Base-by-base conservation (phyloP, 441 rosid genomes). In the Erodium moschatum region DNA sequence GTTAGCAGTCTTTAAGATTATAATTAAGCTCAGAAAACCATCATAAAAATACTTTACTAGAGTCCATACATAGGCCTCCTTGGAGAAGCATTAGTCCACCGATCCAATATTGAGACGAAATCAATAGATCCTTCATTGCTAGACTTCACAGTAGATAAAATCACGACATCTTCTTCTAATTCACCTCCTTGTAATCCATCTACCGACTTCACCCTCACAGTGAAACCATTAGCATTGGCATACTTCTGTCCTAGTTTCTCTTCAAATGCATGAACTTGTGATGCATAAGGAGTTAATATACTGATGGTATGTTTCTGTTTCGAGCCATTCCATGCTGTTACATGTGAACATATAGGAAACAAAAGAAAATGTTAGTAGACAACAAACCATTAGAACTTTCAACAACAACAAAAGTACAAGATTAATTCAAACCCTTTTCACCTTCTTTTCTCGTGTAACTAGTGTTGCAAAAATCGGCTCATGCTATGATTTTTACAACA, bases 141-240 rank as follows among this genome's bases (percentile, higher is more conserved):
- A 3, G 83, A 76, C 73, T 84, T 77, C 1, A 82, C 86, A 6
- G 88, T 82, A 0, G 90, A 82, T 35, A 82, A 52, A 21, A 84
- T 72, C 3, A 84, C 67, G 7, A 84, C 35, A 66, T 82, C 86
- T 69, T 82, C 90, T 0, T 1, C 90, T 0, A 1, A 21, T 7
- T 12, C 50, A 10, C 83, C 82, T 6, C 85, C 88, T 63, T 83
- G 84, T 48, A 84, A 83, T 2, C 85, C 83, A 67, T 86, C 87
- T 2, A 84, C 63, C 13, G 86, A 31, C 69, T 46, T 68, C 29
- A 76, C 81, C 48, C 71, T 79, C 68, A 76, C 73, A 3, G 70
- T 18, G 69, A 82, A 82, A 2, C 75, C 80, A 52, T 65, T 65
- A 27, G 0, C 0, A 1, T 63, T 44, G 48, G 66, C 73, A 33